Evolutionary conservation across 805 yeast species (phyloP).

Genomic region (Jamesozyma piceae): DNA sequence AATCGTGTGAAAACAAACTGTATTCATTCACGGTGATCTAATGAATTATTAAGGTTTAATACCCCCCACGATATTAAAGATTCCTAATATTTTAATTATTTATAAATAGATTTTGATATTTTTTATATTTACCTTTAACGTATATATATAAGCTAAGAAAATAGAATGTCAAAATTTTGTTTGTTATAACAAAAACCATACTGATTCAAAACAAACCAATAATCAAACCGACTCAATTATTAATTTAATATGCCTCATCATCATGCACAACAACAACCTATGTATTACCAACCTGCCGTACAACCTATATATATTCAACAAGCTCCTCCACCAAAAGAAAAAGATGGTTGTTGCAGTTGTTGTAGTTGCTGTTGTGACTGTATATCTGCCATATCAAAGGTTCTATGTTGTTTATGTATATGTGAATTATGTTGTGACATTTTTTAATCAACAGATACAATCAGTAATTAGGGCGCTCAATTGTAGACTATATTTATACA

Average conservation of each 20-base stretch:
- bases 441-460: not conserved
- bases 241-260: not conserved
- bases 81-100: too few species aligned
- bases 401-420: conserved; percentile 5
- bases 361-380: conserved; percentile 3
- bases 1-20: too few species aligned
- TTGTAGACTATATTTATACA: not conserved
- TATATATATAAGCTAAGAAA: too few species aligned
- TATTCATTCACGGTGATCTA: too few species aligned
- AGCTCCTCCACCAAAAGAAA: conserved; percentile 3
- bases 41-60: too few species aligned
- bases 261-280: conserved; percentile 1
- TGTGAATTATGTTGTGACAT: conserved; percentile 3
- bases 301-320: conserved; percentile 5
- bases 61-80: too few species aligned
- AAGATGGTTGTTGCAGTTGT: conserved; percentile 3
- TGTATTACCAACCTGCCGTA: conserved; percentile 3
- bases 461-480: not conserved
- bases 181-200: too few species aligned
- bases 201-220: too few species aligned
- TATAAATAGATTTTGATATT: too few species aligned
- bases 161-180: too few species aligned
- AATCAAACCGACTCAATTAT: not conserved
- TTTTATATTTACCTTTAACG: too few species aligned
- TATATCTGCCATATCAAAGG: conserved; percentile 1